These are phyloP conservation scores for Tarenaya hassleriana DNA, from an alignment of 345 rosid species.

Conservation along the genomic window DNA sequence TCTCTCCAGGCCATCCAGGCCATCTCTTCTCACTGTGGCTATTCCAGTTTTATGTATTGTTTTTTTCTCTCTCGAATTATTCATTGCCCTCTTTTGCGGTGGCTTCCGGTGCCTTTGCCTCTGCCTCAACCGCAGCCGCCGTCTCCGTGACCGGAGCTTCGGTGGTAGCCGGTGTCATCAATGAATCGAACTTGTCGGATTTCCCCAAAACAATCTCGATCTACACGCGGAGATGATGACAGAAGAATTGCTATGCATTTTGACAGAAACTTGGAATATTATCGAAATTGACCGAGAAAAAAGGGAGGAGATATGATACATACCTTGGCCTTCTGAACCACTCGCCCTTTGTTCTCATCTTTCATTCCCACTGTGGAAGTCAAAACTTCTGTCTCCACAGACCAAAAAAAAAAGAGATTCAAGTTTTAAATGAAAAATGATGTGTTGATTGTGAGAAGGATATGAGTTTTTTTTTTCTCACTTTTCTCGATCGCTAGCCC, in stretches of 20 bases:
- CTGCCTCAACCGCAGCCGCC: constrained; percentile 34
- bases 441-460: background rate
- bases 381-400: constrained; percentile 50
- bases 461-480: constrained; percentile 23
- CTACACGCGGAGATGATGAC: constrained; percentile 17
- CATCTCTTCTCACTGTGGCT: constrained; percentile 96
- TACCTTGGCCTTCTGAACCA: constrained; percentile 89
- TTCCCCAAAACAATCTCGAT: constrained; percentile 58
- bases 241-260: no score
- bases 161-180: constrained; percentile 35
- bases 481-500: constrained; percentile 85
- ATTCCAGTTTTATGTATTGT: no score
- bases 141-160: constrained; percentile 5
- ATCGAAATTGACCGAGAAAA: background rate
- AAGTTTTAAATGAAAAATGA: background rate
- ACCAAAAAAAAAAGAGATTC: background rate
- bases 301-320: background rate
- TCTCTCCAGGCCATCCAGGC: constrained; percentile 99
- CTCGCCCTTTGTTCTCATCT: constrained; percentile 69
- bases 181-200: constrained; percentile 45
- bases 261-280: background rate
- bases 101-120: no score
- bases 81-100: no score
- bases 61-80: no score
- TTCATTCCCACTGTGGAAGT: constrained; percentile 87